Conservation (phyloP, 306 rosid species). For the Betula pendula region DNA sequence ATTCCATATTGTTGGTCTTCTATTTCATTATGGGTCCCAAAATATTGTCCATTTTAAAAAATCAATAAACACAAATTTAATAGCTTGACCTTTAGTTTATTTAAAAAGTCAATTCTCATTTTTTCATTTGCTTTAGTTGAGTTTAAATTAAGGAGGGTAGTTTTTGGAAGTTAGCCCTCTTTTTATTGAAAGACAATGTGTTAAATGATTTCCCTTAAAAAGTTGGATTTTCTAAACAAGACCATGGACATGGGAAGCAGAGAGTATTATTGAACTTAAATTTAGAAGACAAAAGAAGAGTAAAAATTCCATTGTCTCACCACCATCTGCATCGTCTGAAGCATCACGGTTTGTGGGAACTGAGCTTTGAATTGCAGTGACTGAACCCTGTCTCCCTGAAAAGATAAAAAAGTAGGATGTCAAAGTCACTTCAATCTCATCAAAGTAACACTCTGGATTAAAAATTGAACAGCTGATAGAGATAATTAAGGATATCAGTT, state of each 20-base stretch:
- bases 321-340: conserved; percentile 64
- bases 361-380: conserved; percentile 40
- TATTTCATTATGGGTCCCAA: not conserved
- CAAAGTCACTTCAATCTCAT: not conserved
- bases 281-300: conserved; percentile 2
- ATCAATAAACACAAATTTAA: not conserved
- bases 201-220: too few relatives aligned
- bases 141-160: not conserved
- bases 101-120: not conserved
- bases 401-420: conserved; percentile 5
- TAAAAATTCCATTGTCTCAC: conserved; percentile 46
- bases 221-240: too few relatives aligned
- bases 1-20: not conserved
- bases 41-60: not conserved
- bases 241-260: not conserved
- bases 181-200: too few relatives aligned
- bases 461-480: conserved; percentile 12
- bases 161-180: not conserved
- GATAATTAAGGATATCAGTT: conserved; percentile 8
- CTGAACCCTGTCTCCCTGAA: conserved; percentile 60
- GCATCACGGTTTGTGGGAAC: conserved; percentile 44
- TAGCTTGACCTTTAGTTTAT: not conserved
- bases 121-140: not conserved
- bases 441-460: not conserved
- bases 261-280: not conserved